Percentiles rank a stretch among this genome's conserved stretches.
Conservation (phyloP, 2,329 filamentous ascomycete genomes). For the Trichoderma koningii region DNA sequence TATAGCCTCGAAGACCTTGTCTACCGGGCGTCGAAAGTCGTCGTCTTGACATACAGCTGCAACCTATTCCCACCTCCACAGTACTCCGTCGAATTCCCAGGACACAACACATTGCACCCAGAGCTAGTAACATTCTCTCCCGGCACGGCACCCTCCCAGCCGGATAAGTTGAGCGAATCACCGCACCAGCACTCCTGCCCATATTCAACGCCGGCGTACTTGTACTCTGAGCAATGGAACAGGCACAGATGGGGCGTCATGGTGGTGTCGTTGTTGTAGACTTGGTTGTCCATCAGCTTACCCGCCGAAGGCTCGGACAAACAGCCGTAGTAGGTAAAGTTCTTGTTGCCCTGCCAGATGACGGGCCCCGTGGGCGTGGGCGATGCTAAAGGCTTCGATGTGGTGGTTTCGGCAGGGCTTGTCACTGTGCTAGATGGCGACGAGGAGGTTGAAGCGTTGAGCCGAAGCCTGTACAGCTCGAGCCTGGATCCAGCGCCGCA, state of each 20-base stretch:
- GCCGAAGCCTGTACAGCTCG: slow-evolving; percentile 34
- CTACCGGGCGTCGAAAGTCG: not conserved
- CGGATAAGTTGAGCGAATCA: slow-evolving; percentile 37
- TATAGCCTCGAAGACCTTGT: no score
- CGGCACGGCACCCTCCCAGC: slow-evolving; percentile 30
- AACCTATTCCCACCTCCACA: slow-evolving; percentile 39
- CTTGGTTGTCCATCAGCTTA: slow-evolving; percentile 37
- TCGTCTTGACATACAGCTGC: slow-evolving; percentile 37
- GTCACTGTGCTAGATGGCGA: slow-evolving; percentile 13
- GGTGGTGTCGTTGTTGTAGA: slow-evolving; percentile 36
- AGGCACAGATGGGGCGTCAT: slow-evolving; percentile 43
- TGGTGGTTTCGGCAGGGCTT: not conserved
- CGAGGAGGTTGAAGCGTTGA: slow-evolving; percentile 6
- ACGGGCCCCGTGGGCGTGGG: slow-evolving; percentile 34
- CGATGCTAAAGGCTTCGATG: slow-evolving; percentile 28
- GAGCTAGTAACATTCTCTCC: slow-evolving; percentile 38
- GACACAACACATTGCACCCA: slow-evolving; percentile 41
- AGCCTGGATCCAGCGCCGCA: slow-evolving; percentile 39
- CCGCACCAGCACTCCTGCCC: slow-evolving; percentile 45
- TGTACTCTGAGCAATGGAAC: slow-evolving; percentile 39
- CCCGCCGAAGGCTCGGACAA: slow-evolving; percentile 40
- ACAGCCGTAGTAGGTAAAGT: slow-evolving; percentile 44
- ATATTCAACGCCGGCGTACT: slow-evolving; percentile 44
- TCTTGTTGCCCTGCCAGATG: slow-evolving; percentile 40
- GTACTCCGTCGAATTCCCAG: slow-evolving; percentile 38